Evolutionary conservation across 805 yeast species (phyloP).

Genomic region (Candida piceae): DNA sequence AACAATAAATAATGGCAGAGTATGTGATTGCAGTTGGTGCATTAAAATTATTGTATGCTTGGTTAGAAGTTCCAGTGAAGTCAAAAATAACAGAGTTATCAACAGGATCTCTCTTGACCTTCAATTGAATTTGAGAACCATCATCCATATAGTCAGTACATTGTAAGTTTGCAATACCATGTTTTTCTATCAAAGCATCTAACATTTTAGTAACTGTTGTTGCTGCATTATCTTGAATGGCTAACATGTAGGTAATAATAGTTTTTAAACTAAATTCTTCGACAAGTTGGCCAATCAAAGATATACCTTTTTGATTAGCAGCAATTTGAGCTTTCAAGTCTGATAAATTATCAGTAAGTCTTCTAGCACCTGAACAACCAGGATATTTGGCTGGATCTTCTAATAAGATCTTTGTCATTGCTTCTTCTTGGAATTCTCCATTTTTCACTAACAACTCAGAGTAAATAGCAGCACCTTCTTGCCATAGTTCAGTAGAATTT

Average conservation of each 20-base stretch:
- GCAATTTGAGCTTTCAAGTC: slow-evolving; percentile 84
- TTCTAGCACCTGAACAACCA: slow-evolving; percentile 86
- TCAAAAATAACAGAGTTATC: slow-evolving; percentile 67
- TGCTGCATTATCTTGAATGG: slow-evolving; percentile 78
- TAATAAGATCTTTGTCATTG: slow-evolving; percentile 55
- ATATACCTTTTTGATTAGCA: slow-evolving; percentile 83
- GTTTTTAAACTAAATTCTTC: slow-evolving; percentile 55
- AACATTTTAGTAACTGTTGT: slow-evolving; percentile 57
- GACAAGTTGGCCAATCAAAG: slow-evolving; percentile 54
- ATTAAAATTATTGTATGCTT: slow-evolving; percentile 83
- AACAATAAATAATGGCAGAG: slow-evolving; percentile 83
- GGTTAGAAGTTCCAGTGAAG: slow-evolving; percentile 82
- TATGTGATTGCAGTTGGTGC: slow-evolving; percentile 89
- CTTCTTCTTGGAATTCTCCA: slow-evolving; percentile 72
- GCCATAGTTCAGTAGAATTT: slow-evolving; percentile 73
- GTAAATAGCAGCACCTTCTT: slow-evolving; percentile 87
- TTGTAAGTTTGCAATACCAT: slow-evolving; percentile 33
- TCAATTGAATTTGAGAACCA: slow-evolving; percentile 60
- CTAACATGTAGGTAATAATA: slow-evolving; percentile 71
- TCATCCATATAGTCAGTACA: slow-evolving; percentile 76
- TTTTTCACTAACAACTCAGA: slow-evolving; percentile 67
- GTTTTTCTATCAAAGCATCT: slow-evolving; percentile 39
- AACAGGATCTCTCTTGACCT: slow-evolving; percentile 40
- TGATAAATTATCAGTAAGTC: slow-evolving; percentile 76
- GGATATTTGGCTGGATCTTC: slow-evolving; percentile 75